These are phyloP conservation scores for Mycosphaerelloides madeirae DNA, from an alignment of 2,329 filamentous ascomycete species.

Conservation along the genomic window DNA sequence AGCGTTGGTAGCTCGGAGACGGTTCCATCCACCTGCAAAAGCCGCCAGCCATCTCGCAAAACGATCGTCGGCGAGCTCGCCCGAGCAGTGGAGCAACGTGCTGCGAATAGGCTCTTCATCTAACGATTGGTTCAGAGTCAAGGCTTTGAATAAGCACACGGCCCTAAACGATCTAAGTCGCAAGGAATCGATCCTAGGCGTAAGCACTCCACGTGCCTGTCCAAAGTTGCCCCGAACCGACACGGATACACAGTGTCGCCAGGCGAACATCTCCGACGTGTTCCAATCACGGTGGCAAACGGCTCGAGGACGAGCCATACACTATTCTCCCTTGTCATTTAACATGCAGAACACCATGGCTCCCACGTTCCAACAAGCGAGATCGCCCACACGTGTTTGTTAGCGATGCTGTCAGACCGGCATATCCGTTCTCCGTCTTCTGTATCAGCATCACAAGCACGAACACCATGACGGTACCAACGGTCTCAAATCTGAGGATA, in stretches of 20 bases:
- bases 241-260: too few species aligned
- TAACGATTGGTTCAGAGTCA: slow-evolving; percentile 1
- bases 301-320: too few species aligned
- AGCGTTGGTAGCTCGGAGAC: slow-evolving; percentile 1
- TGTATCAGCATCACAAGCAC: background rate
- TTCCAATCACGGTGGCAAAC: background rate
- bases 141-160: background rate
- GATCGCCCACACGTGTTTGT: background rate
- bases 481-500: too few species aligned
- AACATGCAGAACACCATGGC: too few species aligned
- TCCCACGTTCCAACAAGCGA: too few species aligned
- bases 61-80: slow-evolving; percentile 3
- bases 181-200: too few species aligned
- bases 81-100: background rate
- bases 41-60: background rate
- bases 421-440: background rate
- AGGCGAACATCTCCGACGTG: background rate
- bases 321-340: too few species aligned
- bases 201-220: too few species aligned
- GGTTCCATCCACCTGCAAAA: background rate
- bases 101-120: background rate
- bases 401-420: background rate
- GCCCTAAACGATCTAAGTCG: too few species aligned
- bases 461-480: background rate
- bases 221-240: too few species aligned